Percentiles rank a stretch among this genome's conserved stretches.
phyloP scores from a whole-genome alignment of 2,329 filamentous ascomycete genomes.

The Diaporthe caulivora region DNA sequence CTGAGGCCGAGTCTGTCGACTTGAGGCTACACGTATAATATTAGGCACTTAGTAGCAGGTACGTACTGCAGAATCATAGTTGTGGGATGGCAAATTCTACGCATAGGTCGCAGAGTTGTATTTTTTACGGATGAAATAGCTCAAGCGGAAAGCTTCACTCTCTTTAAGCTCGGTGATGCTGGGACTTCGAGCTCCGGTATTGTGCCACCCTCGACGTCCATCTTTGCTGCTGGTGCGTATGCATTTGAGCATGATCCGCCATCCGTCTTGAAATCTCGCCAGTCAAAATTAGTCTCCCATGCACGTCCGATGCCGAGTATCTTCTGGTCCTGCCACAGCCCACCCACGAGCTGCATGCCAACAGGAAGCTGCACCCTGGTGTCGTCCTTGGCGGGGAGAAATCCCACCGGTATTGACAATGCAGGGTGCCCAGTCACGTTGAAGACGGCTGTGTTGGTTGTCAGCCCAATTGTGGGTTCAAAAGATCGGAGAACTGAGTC shows the following conservation, averaged over 20 bases:
- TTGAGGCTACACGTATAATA: too few relatives aligned
- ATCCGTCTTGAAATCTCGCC: neutral
- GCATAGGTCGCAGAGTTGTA: neutral
- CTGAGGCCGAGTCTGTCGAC: neutral
- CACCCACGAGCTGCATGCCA: slow-evolving; percentile 68
- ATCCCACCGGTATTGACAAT: slow-evolving; percentile 53
- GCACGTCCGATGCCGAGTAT: slow-evolving; percentile 58
- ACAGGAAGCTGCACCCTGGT: slow-evolving; percentile 59
- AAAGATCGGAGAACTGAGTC: neutral
- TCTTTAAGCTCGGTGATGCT: neutral
- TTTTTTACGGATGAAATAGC: too few relatives aligned
- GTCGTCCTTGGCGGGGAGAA: neutral
- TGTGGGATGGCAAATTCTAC: accelerated
- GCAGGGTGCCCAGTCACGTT: slow-evolving; percentile 70
- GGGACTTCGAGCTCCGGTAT: neutral
- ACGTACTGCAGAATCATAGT: neutral
- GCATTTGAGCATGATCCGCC: neutral
- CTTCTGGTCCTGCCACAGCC: slow-evolving; percentile 62
- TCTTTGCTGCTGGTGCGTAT: neutral
- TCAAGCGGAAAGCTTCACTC: slow-evolving; percentile 11
- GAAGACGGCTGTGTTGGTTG: slow-evolving; percentile 65
- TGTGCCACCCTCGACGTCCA: slow-evolving; percentile 49
- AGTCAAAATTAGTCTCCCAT: slow-evolving; percentile 43
- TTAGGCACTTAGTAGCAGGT: neutral
- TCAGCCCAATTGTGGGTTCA: slow-evolving; percentile 55